Base-by-base conservation (phyloP, 371 early-diverging fungal genomes). In the Haplosporangium sp. region DNA sequence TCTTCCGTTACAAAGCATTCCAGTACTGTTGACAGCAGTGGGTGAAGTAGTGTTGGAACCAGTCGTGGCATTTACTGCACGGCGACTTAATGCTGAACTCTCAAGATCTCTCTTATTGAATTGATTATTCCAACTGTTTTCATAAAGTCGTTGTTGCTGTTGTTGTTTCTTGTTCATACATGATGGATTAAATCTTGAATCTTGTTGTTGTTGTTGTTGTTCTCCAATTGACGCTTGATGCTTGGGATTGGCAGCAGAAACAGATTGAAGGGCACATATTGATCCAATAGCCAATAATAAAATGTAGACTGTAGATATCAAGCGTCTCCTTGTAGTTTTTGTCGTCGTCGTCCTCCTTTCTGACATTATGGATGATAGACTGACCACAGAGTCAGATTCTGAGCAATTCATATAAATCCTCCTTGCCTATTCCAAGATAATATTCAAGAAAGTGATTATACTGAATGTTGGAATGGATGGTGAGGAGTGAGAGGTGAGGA, bases 1-100 rank as follows among this genome's bases (percentile, higher is more conserved):
- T 17, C 79, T 58, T 44, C 79, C 79, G 39, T 79, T 79, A 64
- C 79, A 79, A 20, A 42, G 47, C 79, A 79, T 69, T 45, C 56
- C 53, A n/a, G 78, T 58, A 44, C 63, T 66, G 37, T 78, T 67
- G 38, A 67, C 78, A 7, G 57, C 74, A 2, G 77, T 73, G 39
- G 61, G 40, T 63, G 70, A 37, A n/a, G 78, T 58, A 44, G 59
- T 66, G 37, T 78, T 67, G 38, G 63, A 73, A 7, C 50, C 74
- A 2, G 34, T 38, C 13, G 37, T 40, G 42, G 11, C 19, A 10
- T 52, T 52, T 7, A 52, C 52, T 6, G 52, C 52, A 17, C 52
- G 52, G 15, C 52, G 15, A 17, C n/a, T 19, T 17, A 44, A 10
- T 44, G 53, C 10, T 5, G 27, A 27, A 27, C 27, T 27, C 27